Evolutionary conservation across 208 protist genomes (phyloP).

Genomic region (Leishmania tarentolae): DNA sequence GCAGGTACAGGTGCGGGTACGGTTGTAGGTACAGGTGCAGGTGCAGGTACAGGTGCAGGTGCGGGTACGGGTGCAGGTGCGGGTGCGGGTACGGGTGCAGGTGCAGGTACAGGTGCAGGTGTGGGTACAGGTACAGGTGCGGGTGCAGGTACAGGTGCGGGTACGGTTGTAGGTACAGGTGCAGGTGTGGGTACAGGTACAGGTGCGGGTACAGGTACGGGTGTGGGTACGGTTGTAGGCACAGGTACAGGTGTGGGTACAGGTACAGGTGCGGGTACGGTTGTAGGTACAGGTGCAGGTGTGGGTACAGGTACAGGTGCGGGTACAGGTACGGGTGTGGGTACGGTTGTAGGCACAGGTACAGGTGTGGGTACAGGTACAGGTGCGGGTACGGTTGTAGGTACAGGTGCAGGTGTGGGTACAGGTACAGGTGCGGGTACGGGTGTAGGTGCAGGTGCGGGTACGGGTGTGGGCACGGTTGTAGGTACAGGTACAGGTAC

Average conservation of each 20-base stretch:
- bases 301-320: not conserved
- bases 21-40: not conserved
- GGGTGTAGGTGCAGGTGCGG: too few relatives aligned
- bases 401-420: not conserved
- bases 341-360: too few relatives aligned
- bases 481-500: not conserved
- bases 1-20: not conserved
- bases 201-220: not conserved
- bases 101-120: not conserved
- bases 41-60: not conserved
- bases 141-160: not conserved
- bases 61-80: not conserved
- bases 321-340: not conserved
- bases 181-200: not conserved
- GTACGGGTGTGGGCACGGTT: not conserved
- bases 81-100: not conserved
- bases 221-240: too few relatives aligned
- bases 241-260: not conserved
- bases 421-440: not conserved
- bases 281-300: not conserved
- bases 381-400: not conserved
- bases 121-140: not conserved
- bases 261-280: not conserved
- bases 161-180: not conserved
- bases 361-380: not conserved